A percentile compares a stretch with the other conserved stretches of the same genome.
phyloP scores from a whole-genome alignment of 768 basidiomycete species.

The Naematelia encephala region DNA sequence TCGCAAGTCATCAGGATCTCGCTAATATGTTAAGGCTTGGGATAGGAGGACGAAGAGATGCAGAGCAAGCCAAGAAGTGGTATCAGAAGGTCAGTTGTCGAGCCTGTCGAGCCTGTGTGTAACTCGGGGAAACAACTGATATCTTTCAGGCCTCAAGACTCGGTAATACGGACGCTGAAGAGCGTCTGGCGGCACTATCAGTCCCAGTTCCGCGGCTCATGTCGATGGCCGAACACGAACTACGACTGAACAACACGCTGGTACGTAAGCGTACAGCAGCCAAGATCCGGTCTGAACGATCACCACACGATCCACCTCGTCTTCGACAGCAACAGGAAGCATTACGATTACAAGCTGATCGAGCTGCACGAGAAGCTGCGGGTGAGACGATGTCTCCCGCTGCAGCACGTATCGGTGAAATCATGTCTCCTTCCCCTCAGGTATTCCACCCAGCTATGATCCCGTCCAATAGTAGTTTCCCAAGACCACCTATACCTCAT shows the following conservation, averaged over 20 bases:
- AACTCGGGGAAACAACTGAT: not conserved
- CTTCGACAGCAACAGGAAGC: constrained; percentile 1
- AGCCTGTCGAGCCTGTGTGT: too few relatives aligned
- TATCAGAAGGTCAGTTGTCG: constrained; percentile 60
- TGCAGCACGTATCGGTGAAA: constrained; percentile 14
- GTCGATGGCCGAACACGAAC: constrained; percentile 75
- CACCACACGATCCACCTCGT: constrained; percentile 10
- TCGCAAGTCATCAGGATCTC: not conserved
- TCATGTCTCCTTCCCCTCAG: constrained; percentile 20
- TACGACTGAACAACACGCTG: constrained; percentile 71
- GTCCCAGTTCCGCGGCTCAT: constrained; percentile 63
- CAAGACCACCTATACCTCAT: not conserved
- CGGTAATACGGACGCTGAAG: constrained; percentile 74
- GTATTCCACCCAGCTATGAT: not conserved
- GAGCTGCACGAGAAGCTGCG: constrained; percentile 2
- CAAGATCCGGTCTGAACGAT: constrained; percentile 48
- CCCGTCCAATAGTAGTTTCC: not conserved
- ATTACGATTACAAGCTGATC: not conserved
- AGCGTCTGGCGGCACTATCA: constrained; percentile 67
- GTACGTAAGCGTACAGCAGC: constrained; percentile 76
- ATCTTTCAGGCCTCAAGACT: constrained; percentile 64
- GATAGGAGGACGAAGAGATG: constrained; percentile 62
- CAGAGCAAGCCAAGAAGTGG: constrained; percentile 67
- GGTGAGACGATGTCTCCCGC: constrained; percentile 9
- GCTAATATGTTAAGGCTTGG: constrained; percentile 60